Evolutionary conservation across 306 rosid genomes (phyloP).

Genomic region (Fagus sylvatica): DNA sequence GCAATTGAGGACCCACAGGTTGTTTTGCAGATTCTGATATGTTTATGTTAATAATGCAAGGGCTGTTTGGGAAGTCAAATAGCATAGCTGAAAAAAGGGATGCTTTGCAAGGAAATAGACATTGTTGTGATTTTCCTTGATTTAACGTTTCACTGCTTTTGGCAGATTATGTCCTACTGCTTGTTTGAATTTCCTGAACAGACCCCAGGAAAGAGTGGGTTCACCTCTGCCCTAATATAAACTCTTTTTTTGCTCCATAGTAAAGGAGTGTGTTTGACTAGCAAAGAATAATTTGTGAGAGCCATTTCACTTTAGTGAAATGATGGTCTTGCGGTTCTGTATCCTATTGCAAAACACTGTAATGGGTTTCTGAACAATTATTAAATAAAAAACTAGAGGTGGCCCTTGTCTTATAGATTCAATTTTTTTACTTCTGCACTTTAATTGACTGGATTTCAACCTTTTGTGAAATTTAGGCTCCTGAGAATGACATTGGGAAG

Average conservation of each 20-base stretch:
- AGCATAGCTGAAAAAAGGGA: background rate
- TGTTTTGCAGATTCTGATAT: constrained; percentile 15
- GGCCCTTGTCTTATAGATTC: background rate
- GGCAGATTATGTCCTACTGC: background rate
- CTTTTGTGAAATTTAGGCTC: constrained; percentile 52
- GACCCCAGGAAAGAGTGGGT: background rate
- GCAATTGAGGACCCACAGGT: constrained; percentile 99
- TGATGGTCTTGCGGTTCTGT: background rate
- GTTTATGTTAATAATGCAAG: constrained; percentile 5
- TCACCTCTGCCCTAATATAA: background rate
- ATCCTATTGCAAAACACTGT: background rate
- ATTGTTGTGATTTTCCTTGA: background rate
- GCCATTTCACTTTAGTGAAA: background rate
- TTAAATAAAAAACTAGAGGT: background rate
- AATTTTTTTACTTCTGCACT: background rate
- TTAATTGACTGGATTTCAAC: constrained; percentile 28
- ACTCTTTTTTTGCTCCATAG: background rate
- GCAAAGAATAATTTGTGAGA: constrained; percentile 4
- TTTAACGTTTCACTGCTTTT: constrained; percentile 7
- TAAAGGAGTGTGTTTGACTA: background rate
- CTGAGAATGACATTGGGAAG: constrained; percentile 96
- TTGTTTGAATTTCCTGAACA: constrained; percentile 1
- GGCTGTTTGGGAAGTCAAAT: constrained; percentile 10
- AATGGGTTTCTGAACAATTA: background rate
- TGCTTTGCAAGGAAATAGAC: no score